Evolutionary conservation across 345 rosid species (phyloP).

Genomic region (Hypericum perforatum): DNA sequence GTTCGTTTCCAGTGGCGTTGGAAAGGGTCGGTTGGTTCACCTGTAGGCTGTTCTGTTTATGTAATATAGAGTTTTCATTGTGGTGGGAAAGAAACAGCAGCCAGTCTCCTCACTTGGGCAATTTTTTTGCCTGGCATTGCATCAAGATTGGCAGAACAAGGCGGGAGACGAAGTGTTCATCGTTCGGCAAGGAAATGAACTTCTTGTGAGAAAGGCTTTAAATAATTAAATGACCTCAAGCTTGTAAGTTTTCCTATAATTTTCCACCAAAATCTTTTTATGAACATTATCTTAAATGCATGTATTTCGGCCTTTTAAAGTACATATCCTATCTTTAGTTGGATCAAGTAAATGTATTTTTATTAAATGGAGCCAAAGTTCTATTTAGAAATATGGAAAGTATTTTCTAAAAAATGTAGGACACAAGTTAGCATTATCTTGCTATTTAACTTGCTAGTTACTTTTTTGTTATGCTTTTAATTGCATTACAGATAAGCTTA

Average conservation of each 20-base stretch:
- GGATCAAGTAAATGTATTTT: too few relatives aligned
- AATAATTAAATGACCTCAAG: slow-evolving; percentile 34
- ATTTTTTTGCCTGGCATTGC: not conserved
- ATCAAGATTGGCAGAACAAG: not conserved
- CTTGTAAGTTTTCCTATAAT: slow-evolving; percentile 23
- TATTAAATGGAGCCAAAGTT: too few relatives aligned
- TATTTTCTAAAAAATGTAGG: too few relatives aligned
- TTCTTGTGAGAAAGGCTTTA: slow-evolving; percentile 1
- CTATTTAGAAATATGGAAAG: too few relatives aligned
- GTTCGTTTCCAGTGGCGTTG: not conserved
- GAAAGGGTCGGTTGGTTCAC: too few relatives aligned
- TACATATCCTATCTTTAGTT: too few relatives aligned
- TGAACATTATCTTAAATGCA: not conserved
- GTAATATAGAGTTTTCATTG: slow-evolving; percentile 1
- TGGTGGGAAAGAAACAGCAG: not conserved
- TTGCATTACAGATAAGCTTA: not conserved
- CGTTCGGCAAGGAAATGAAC: slow-evolving; percentile 4
- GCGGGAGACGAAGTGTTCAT: not conserved
- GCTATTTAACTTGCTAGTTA: not conserved
- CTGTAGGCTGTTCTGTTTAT: too few relatives aligned
- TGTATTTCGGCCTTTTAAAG: too few relatives aligned
- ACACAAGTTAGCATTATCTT: too few relatives aligned
- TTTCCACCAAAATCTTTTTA: too few relatives aligned
- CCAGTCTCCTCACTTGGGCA: not conserved
- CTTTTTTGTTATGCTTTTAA: not conserved